These are phyloP conservation scores for Lactifluus volemus DNA, from an alignment of 768 basidiomycete species.

Conservation along the genomic window DNA sequence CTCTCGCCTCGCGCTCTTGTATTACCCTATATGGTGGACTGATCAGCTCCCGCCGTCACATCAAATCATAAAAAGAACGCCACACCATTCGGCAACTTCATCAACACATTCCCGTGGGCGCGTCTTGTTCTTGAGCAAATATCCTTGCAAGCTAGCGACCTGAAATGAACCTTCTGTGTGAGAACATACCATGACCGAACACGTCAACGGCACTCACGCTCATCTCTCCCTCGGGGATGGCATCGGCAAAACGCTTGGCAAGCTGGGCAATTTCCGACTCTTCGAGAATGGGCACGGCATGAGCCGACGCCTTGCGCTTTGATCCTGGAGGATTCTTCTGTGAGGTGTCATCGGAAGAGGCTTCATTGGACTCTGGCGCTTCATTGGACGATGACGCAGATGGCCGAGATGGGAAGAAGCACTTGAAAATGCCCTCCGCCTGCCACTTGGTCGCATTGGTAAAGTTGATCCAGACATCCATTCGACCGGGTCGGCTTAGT, in stretches of 20 bases:
- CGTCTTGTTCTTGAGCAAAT: constrained; percentile 83
- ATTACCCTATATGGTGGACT: constrained; percentile 36
- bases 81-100: constrained; percentile 65
- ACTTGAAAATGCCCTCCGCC: constrained; percentile 87
- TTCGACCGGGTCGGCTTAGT: constrained; percentile 81
- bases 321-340: constrained; percentile 62
- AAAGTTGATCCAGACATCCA: constrained; percentile 94
- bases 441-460: constrained; percentile 88
- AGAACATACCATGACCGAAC: background rate
- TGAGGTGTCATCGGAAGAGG: constrained; percentile 35
- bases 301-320: constrained; percentile 50
- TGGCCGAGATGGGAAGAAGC: constrained; percentile 73
- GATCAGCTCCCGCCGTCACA: constrained; percentile 8
- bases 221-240: constrained; percentile 81
- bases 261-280: constrained; percentile 70
- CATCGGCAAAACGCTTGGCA: constrained; percentile 73
- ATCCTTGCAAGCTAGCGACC: constrained; percentile 82
- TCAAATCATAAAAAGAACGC: background rate
- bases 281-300: constrained; percentile 58
- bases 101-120: constrained; percentile 81
- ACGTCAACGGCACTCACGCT: constrained; percentile 45
- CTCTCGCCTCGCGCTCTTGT: constrained; percentile 75
- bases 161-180: constrained; percentile 22
- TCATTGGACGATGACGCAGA: background rate
- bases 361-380: background rate